Evolutionary conservation across 371 early-diverging fungal species (phyloP), one percentile per base, ranked within the genome.

Genomic region (Coemansia linderi): DNA sequence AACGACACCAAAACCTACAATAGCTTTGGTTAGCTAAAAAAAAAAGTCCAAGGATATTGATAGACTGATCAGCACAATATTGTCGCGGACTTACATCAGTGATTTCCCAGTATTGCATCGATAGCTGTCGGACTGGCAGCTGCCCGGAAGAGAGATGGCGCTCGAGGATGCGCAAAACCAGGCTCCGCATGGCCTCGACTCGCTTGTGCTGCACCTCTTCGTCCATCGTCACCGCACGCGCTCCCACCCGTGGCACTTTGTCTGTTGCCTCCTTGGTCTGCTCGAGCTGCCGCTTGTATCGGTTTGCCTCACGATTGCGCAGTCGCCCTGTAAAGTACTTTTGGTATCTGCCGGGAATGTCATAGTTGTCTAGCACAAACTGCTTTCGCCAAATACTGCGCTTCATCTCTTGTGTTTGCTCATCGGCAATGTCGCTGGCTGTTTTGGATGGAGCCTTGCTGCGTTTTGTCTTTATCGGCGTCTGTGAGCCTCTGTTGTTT

Each of bases 41-140:
- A 12, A n/a, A 22, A 22, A 12, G 13, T 12, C n/a, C 12, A n/a
- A 4, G 9, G 12, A 10, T 17, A 31, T 15, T 13, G 9, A 33
- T 29, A 10, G 9, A 24, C 4, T 39, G 22, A 59, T 50, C 13
- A 13, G 5, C 27, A 2, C 29, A 54, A 24, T 24, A 58, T 58
- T 58, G 31, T 13, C 58, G 36, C 8, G 38, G 29, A 56, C 71
- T 56, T 63, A 70, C 77, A 66, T 77, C 75, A 4, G 70, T 69
- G 19, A 77, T 68, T 33, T 77, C 74, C 77, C 77, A 77, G 58
- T 73, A 65, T 66, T 73, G 77, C 66, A 73, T 33, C 31, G 77
- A 77, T 40, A 77, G 64, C 59, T 69, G 77, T 33, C 64, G 65
- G 10, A 69, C 75, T 1, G 77, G 77, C 62, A 77, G 57, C 36